Evolutionary conservation across 441 rosid genomes (phyloP), one percentile per base, ranked within the genome.

Genomic region (Gossypium aridum): DNA sequence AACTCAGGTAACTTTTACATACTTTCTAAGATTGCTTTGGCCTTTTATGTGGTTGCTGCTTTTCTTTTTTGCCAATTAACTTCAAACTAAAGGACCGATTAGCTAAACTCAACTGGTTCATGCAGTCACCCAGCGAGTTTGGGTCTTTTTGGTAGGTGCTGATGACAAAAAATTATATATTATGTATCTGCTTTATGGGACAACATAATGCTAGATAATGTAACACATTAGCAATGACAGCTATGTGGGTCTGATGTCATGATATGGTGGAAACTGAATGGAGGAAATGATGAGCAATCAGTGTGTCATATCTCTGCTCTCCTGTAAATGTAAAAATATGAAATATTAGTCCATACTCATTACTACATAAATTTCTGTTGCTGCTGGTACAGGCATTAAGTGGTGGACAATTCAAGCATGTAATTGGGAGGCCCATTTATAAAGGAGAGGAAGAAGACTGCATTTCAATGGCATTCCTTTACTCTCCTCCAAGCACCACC

Each of bases 401-500:
- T 72, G 88, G 75, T 1, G 94, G 94, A n/a, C 84, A 76, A 74
- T 90, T 83, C 86, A 94, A 86, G 85, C 89, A 84, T 57, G 97
- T 87, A 45, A 79, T 92, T 0, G 97, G 98, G 69, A 87, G 88
- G 83, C 87, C 95, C 26, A 80, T 90, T 7, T 83, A 77, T 71
- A 82, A 82, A 73, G 82, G 78, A 28, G 86, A 74, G 60, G 67
- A 72, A 31, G 78, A 81, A n/a, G 82, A 85, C 28, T 20, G 43
- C 47, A 82, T 91, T 72, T 87, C 97, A 12, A 77, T 94, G 83
- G 89, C 96, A 17, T 87, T 91, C 79, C 85, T 94, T 61, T 90
- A 85, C 76, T 72, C 88, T 74, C 84, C 88, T 65, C 19, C 17
- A 47, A 55, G 25, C 74, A 0, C 17, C 73, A 12, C 39, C 19